Base-by-base conservation (phyloP, 2,329 filamentous ascomycete genomes). In the Verticillium klebahnii region DNA sequence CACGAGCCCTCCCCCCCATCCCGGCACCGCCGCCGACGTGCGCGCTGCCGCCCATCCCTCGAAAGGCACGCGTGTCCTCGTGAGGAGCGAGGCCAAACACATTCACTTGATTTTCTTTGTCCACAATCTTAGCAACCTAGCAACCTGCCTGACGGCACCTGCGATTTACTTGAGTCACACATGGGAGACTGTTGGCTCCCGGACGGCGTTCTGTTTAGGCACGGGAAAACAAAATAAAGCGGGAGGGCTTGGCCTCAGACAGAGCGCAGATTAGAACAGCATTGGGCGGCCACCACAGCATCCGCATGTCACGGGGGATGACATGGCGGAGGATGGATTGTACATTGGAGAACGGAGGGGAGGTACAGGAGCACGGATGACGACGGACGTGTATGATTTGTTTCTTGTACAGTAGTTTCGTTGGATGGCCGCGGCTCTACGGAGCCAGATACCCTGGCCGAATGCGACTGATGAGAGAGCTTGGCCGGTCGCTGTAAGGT, bases 1-100 rank as follows among this genome's bases (percentile, higher is more conserved):
- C 75, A 12, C 80, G 79, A 65, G 82, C 83, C 15, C 75, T 86
- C 25, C 84, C 84, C 19, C 83, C 84, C 0, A 76, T 85, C 45
- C 83, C 82, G 5, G 79, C 76, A 14, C 83, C 83, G 5, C 83
- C 83, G 7, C 83, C 83, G 19, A 83, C 75, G 5, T 79, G 79
- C 65, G 82, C 83, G 6, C 74, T 86, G n/a, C 83, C 83, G 23
- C 83, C 83, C 0, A 75, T 85, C 54, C 82, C 82, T 6, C 80
- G 75, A 15, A 83, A 58, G 37, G 32, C 19, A 25, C 45, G 45
- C 29, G 45, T 52, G 11, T n/a, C 45, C 9, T 52, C 45, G 19
- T 52, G 45, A 52, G 19, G 12, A 52, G 39, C 17, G 19, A n/a
- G 11, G n/a, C 45, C 45, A 25, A 14, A 36, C 34, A 36, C 34